phyloP scores from a whole-genome alignment of 2,329 filamentous ascomycete species.

The Alternaria sp. region DNA sequence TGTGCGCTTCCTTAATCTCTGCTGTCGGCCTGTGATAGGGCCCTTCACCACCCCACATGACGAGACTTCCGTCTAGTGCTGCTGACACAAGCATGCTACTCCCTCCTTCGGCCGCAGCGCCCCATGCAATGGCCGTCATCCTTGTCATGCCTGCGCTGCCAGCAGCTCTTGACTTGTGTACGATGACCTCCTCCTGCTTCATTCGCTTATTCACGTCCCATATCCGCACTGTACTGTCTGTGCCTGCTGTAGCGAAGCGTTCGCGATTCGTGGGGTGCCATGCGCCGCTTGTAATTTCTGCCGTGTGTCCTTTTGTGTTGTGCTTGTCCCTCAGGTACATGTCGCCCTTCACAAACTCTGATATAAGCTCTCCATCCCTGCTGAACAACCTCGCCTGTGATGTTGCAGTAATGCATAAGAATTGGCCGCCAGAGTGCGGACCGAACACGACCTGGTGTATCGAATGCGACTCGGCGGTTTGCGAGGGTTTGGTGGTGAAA shows the following conservation, averaged over 20 bases:
- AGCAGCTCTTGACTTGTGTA: conserved; percentile 90
- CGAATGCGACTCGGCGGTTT: conserved; percentile 81
- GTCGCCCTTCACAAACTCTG: conserved; percentile 94
- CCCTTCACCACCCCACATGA: conserved; percentile 91
- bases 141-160: conserved; percentile 88
- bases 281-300: conserved; percentile 84
- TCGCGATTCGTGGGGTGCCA: conserved; percentile 92
- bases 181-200: conserved; percentile 89
- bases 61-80: conserved; percentile 85
- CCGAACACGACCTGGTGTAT: conserved; percentile 89
- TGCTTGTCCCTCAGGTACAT: conserved; percentile 98
- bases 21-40: conserved; percentile 82
- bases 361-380: conserved; percentile 83
- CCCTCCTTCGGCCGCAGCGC: conserved; percentile 74
- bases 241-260: conserved; percentile 86
- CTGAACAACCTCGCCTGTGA: conserved; percentile 89
- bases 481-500: conserved; percentile 73
- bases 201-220: conserved; percentile 96
- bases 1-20: conserved; percentile 85
- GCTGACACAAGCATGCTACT: conserved; percentile 80
- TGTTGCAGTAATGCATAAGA: conserved; percentile 87
- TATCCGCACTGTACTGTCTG: conserved; percentile 92
- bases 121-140: conserved; percentile 94
- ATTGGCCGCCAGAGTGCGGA: conserved; percentile 75
- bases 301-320: conserved; percentile 95